A percentile compares a stretch with the other conserved stretches of the same genome.
phyloP scores from a whole-genome alignment of 208 protist species.

The Leishmania aethiopica region DNA sequence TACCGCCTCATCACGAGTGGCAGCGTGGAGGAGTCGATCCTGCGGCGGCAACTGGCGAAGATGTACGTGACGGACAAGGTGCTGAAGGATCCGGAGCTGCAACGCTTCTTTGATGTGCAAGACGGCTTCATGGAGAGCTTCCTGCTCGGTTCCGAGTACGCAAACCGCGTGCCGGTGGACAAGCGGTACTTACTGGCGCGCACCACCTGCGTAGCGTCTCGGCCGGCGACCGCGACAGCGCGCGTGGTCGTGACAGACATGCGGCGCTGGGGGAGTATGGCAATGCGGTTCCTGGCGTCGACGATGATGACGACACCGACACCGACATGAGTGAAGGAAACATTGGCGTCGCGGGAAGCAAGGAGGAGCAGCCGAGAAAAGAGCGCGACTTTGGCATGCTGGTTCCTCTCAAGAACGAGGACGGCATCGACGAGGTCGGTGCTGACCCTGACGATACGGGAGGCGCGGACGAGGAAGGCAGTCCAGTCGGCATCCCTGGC shows the following conservation, averaged over 20 bases:
- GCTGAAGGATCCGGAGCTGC: constrained; percentile 94
- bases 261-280: constrained; percentile 18
- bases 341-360: background rate
- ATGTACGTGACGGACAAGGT: constrained; percentile 96
- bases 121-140: constrained; percentile 92
- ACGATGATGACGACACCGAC: constrained; percentile 10
- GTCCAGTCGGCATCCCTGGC: background rate
- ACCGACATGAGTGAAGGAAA: background rate
- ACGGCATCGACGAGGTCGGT: background rate
- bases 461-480: background rate
- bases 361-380: background rate
- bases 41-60: constrained; percentile 96
- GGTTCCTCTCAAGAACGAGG: constrained; percentile 25
- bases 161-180: constrained; percentile 46
- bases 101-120: constrained; percentile 93
- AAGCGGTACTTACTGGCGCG: constrained; percentile 61
- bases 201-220: constrained; percentile 33
- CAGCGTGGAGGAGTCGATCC: constrained; percentile 99
- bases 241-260: constrained; percentile 6
- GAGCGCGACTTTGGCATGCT: constrained; percentile 39
- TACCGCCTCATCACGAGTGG: constrained; percentile 97
- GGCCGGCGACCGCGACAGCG: background rate
- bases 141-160: constrained; percentile 86
- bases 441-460: background rate
- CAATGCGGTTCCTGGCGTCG: constrained; percentile 18